Base-by-base conservation (phyloP, 768 basidiomycete genomes). In the Lactarius trivialis region DNA sequence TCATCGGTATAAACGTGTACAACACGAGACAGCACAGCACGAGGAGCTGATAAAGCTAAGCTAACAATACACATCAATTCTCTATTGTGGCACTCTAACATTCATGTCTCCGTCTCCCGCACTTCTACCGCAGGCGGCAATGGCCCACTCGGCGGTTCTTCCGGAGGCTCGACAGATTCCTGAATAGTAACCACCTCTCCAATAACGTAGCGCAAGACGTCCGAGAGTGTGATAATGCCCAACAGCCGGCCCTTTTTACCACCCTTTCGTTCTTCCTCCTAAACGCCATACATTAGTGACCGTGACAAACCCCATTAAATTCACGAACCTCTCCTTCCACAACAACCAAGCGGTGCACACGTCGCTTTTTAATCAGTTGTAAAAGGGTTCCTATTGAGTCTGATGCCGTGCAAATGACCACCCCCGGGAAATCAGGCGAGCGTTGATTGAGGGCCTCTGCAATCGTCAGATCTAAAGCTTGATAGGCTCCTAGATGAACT, bases 281-380 rank as follows among this genome's bases (percentile, higher is more conserved):
- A 65, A 33, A 55, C 14, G n/a, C 39, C 54, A 61, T 26, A 54
- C 49, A 32, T 45, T 56, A 51, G 45, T 41, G 30, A 56, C n/a
- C 53, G 55, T 53, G 48, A 37, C 51, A 26, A 59, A 34, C 1
- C 55, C 17, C 21, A 17, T 19, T 21, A 30, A 51, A 48, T 56
- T 36, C 15, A 74, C 81, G 65, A 65, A 88, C 89, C 72, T 93
- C 92, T 66, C 91, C 91, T 76, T 95, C 93, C 17, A 98, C 93
- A 2, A 98, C 94, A 2, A 98, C 94, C 19, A 99, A 76, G 54
- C 97, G 85, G 72, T 99, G 97, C 15, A 97, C 92, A 34, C 97
- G 80, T 32, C 94, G 85, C 73, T 94, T 91, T 75, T 92, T 93
- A 71, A 98, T 91, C 24, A 97, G 83, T 68, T 91, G 85, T 53